These are phyloP conservation scores for Prunus campanulata DNA, from an alignment of 306 rosid genomes.

Conservation along the genomic window DNA sequence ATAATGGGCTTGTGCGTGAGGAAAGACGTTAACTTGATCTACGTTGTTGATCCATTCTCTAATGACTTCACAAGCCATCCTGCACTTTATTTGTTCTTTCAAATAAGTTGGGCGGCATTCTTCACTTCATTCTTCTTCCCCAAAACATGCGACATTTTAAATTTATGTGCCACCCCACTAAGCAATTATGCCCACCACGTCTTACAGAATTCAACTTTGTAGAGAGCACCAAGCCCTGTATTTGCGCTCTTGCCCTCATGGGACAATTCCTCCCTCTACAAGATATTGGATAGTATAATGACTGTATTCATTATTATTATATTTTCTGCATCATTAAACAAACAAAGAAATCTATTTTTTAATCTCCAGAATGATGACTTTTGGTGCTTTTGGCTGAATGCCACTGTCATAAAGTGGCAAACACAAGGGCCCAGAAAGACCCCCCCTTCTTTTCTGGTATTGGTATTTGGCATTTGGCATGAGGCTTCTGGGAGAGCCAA, in stretches of 20 bases:
- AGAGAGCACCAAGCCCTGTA: neutral
- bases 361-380: constrained; percentile 30
- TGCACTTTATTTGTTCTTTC: too few species aligned
- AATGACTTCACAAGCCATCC: too few species aligned
- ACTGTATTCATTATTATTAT: constrained; percentile 1
- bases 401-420: constrained; percentile 45
- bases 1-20: too few species aligned
- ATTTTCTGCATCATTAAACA: constrained; percentile 14
- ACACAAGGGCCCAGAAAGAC: constrained; percentile 49
- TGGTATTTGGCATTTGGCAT: constrained; percentile 20
- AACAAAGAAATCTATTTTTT: constrained; percentile 20
- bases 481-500: constrained; percentile 30
- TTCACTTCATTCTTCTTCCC: neutral
- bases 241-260: neutral
- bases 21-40: too few species aligned
- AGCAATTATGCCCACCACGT: neutral
- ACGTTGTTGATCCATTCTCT: too few species aligned
- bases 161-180: constrained; percentile 9
- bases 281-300: neutral
- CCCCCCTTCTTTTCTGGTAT: constrained; percentile 8
- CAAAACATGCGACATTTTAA: neutral
- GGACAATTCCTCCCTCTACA: neutral
- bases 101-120: too few species aligned
- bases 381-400: constrained; percentile 5
- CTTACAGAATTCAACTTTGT: neutral